phyloP scores from a whole-genome alignment of 345 rosid species.

The Carallia pectinifolia region DNA sequence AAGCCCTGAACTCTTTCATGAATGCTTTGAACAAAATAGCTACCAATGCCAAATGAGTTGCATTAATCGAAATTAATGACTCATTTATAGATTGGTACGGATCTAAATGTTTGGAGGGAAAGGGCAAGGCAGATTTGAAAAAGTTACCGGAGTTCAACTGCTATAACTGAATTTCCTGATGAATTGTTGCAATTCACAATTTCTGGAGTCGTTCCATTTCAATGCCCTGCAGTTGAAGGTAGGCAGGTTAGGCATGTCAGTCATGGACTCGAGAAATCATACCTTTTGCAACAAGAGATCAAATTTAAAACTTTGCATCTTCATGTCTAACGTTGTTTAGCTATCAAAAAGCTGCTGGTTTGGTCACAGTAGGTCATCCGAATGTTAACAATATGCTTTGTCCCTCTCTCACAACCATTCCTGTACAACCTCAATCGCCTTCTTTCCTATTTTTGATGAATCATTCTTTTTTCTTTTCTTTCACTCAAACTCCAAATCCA shows the following conservation, averaged over 20 bases:
- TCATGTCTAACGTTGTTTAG: neutral
- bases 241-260: conserved; percentile 30
- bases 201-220: neutral
- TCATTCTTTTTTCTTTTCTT: conserved; percentile 5
- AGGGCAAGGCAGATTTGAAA: conserved; percentile 28
- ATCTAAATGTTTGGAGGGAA: neutral
- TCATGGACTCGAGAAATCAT: neutral
- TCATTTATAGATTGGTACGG: conserved; percentile 23
- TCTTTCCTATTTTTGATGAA: no score
- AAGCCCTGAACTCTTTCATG: conserved; percentile 27
- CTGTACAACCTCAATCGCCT: conserved; percentile 5
- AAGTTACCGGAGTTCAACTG: conserved; percentile 45
- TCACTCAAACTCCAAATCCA: conserved; percentile 20
- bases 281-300: no score
- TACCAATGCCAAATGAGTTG: neutral
- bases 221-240: neutral
- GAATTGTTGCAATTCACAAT: conserved; percentile 3
- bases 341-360: conserved; percentile 14
- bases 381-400: conserved; percentile 27
- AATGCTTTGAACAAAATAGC: neutral
- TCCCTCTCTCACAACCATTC: conserved; percentile 12
- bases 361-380: conserved; percentile 32
- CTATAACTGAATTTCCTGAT: conserved; percentile 27
- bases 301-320: no score
- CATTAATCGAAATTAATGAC: neutral